Conservation (phyloP, 371 early-diverging fungal species). For the Mucor racemosus region DNA sequence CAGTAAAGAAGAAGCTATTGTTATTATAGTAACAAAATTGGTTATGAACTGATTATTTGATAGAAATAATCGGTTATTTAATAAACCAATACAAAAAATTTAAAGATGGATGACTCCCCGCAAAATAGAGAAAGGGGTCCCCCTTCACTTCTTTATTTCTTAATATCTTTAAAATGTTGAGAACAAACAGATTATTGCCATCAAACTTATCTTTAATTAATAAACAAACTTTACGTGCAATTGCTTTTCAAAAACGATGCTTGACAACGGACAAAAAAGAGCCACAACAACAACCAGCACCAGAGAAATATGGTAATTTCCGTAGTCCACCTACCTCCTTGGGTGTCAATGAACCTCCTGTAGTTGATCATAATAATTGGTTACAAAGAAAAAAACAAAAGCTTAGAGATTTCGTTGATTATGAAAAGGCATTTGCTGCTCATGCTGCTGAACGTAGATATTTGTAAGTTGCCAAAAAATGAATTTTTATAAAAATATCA, state of each 20-base stretch:
- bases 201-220: neutral
- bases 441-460: conserved; percentile 60
- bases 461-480: conserved; percentile 45
- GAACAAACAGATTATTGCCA: neutral
- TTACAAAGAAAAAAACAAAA: conserved; percentile 48
- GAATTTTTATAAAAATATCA: neutral
- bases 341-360: conserved; percentile 47
- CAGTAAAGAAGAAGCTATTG: neutral
- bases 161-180: neutral
- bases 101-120: neutral
- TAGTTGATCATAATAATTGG: conserved; percentile 43
- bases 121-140: neutral
- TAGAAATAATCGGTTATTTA: conserved; percentile 1
- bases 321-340: conserved; percentile 40
- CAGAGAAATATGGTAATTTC: conserved; percentile 26
- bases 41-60: conserved; percentile 5
- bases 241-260: conserved; percentile 4
- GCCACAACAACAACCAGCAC: conserved; percentile 12
- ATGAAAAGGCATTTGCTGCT: conserved; percentile 56
- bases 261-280: conserved; percentile 9
- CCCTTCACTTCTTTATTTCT: neutral
- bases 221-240: neutral
- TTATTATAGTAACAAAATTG: neutral
- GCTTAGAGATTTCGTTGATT: conserved; percentile 48
- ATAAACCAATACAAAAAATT: neutral